Evolutionary conservation across 495 filamentous ascomycete species (phyloP).

Genomic region (Daldinia loculata): DNA sequence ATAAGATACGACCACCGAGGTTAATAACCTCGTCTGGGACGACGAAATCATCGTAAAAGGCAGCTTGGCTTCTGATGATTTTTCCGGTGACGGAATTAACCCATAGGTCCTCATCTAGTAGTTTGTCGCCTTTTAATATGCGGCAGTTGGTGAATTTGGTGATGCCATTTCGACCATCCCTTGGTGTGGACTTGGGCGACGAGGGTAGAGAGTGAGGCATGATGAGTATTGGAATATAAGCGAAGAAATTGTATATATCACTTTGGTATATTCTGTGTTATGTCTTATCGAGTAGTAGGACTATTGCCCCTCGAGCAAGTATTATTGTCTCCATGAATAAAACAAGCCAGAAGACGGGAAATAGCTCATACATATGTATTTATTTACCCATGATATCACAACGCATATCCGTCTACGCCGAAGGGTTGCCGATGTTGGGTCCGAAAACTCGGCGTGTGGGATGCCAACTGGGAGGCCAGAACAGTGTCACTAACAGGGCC

Average conservation of each 20-base stretch:
- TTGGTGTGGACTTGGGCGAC: constrained; percentile 45
- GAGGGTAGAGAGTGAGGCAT: constrained; percentile 50
- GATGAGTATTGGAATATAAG: constrained; percentile 7
- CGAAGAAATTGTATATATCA: constrained; percentile 1
- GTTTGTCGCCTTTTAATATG: constrained; percentile 66
- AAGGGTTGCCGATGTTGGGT: constrained; percentile 26
- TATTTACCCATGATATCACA: constrained; percentile 43
- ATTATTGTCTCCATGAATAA: constrained; percentile 42
- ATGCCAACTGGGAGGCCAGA: constrained; percentile 10
- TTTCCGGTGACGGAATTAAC: constrained; percentile 77
- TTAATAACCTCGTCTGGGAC: constrained; percentile 70
- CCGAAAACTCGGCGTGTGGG: constrained; percentile 25
- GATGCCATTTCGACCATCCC: constrained; percentile 59
- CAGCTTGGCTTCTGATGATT: constrained; percentile 75
- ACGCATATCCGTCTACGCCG: constrained; percentile 29
- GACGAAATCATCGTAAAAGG: constrained; percentile 75
- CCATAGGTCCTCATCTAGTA: constrained; percentile 81
- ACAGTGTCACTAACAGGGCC: constrained; percentile 25
- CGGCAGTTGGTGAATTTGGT: constrained; percentile 87
- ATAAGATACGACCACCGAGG: constrained; percentile 78
- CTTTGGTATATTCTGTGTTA: constrained; percentile 21
- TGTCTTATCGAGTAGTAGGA: constrained; percentile 46
- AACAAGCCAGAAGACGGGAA: constrained; percentile 30
- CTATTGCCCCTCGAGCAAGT: constrained; percentile 39
- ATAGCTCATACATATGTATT: constrained; percentile 35